phyloP scores from a whole-genome alignment of 225 moss, liverwort and hornwort species.

The Pseudisothecium myosuroides region DNA sequence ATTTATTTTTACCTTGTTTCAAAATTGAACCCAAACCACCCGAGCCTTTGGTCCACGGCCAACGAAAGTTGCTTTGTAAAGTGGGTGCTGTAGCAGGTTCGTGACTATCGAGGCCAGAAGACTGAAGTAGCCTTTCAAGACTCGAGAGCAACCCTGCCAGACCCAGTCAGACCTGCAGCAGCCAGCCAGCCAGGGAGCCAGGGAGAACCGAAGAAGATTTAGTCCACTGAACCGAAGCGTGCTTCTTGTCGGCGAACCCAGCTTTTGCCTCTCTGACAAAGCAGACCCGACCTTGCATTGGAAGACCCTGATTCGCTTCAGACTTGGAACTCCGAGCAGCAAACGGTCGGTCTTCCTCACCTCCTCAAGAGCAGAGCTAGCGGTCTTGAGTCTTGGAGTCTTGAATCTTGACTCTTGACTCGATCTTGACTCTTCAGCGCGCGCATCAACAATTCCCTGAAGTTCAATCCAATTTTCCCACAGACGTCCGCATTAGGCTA shows the following conservation, averaged over 20 bases:
- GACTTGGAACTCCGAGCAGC: background rate
- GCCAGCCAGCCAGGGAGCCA: background rate
- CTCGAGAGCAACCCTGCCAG: background rate
- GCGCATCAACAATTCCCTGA: background rate
- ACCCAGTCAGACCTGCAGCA: background rate
- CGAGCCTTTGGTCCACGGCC: background rate
- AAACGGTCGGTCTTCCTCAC: background rate
- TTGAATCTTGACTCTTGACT: background rate
- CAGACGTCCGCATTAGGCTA: background rate
- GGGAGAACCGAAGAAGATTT: background rate
- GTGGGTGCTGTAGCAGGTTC: background rate
- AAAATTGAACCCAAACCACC: background rate
- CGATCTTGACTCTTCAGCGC: background rate
- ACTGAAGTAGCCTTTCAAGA: background rate
- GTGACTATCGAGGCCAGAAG: background rate
- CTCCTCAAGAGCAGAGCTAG: background rate
- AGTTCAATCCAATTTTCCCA: background rate
- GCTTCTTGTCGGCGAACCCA: conserved; percentile 9
- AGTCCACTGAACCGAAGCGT: background rate
- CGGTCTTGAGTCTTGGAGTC: too few relatives aligned
- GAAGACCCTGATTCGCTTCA: background rate
- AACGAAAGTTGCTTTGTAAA: background rate
- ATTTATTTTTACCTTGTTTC: background rate
- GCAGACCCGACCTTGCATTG: background rate
- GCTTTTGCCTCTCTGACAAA: background rate